Evolutionary conservation across 345 rosid genomes (phyloP).

Genomic region (Aethionema arabicum): DNA sequence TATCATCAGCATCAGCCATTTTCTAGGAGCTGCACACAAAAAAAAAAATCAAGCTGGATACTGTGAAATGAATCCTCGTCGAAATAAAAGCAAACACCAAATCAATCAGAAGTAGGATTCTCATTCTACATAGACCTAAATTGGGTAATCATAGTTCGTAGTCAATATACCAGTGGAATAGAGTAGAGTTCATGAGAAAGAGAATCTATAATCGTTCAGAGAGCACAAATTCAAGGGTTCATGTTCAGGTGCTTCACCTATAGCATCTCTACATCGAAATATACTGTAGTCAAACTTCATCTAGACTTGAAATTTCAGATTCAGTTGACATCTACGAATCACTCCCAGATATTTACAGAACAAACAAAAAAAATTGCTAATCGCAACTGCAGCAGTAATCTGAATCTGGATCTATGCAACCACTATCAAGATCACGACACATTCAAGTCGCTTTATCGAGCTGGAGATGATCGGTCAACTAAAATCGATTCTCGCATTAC

Average conservation of each 20-base stretch:
- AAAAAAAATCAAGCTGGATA: no score
- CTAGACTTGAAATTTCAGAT: conserved; percentile 15
- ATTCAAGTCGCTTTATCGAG: background rate
- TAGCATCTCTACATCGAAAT: background rate
- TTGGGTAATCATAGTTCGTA: background rate
- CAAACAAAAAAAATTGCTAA: background rate
- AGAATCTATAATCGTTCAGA: conserved; percentile 5
- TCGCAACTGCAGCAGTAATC: background rate
- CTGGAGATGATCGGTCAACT: conserved; percentile 22
- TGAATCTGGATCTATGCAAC: conserved; percentile 26
- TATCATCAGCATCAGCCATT: conserved; percentile 64
- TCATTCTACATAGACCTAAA: background rate
- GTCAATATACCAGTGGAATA: conserved; percentile 15
- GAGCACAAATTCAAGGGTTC: background rate
- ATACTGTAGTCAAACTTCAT: conserved; percentile 13
- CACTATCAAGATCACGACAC: background rate
- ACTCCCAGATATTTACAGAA: conserved; percentile 12
- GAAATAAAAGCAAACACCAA: no score
- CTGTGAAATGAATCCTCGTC: no score
- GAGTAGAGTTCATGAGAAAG: background rate
- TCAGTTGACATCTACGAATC: conserved; percentile 13
- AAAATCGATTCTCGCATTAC: background rate
- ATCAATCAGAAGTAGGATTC: no score
- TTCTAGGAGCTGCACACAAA: conserved; percentile 41
- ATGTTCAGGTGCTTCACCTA: background rate